These are phyloP conservation scores for Leccinum rimulosum DNA, from an alignment of 768 basidiomycete genomes.

Conservation along the genomic window DNA sequence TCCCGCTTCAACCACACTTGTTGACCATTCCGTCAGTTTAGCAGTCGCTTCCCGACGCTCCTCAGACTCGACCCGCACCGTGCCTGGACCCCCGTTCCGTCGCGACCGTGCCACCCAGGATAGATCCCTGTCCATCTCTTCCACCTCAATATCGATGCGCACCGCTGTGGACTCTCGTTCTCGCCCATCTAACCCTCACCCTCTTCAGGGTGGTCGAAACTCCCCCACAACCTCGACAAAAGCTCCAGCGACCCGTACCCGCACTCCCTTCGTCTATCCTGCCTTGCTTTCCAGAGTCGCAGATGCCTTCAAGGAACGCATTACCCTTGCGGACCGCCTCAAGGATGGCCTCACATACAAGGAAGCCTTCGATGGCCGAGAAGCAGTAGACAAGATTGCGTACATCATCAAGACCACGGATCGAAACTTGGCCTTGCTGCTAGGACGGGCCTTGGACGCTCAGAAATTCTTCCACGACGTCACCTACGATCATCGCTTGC, in stretches of 20 bases:
- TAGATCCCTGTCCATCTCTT: slow-evolving; percentile 76
- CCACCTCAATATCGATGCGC: slow-evolving; percentile 50
- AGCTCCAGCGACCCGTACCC: slow-evolving; percentile 38
- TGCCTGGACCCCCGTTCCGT: slow-evolving; percentile 50
- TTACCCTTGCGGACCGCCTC: slow-evolving; percentile 70
- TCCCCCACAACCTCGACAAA: slow-evolving; percentile 37
- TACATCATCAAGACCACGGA: slow-evolving; percentile 99
- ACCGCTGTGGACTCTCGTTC: slow-evolving; percentile 41
- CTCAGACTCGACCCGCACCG: slow-evolving; percentile 65
- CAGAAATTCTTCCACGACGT: slow-evolving; percentile 99
- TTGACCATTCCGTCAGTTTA: slow-evolving; percentile 31
- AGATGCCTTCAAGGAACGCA: slow-evolving; percentile 85
- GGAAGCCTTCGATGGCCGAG: slow-evolving; percentile 94
- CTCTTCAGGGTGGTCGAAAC: slow-evolving; percentile 39
- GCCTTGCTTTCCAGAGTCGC: slow-evolving; percentile 93
- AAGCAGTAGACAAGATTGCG: slow-evolving; percentile 95
- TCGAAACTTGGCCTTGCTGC: slow-evolving; percentile 87
- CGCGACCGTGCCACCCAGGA: slow-evolving; percentile 64
- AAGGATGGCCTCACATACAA: slow-evolving; percentile 97
- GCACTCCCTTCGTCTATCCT: slow-evolving; percentile 87
- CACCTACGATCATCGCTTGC: slow-evolving; percentile 93
- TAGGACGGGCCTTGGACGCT: slow-evolving; percentile 94
- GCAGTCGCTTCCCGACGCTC: slow-evolving; percentile 50
- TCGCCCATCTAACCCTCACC: slow-evolving; percentile 32
- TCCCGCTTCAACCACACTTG: slow-evolving; percentile 40